phyloP scores from a whole-genome alignment of 169 alveolate species.

The Blepharisma undulans region DNA sequence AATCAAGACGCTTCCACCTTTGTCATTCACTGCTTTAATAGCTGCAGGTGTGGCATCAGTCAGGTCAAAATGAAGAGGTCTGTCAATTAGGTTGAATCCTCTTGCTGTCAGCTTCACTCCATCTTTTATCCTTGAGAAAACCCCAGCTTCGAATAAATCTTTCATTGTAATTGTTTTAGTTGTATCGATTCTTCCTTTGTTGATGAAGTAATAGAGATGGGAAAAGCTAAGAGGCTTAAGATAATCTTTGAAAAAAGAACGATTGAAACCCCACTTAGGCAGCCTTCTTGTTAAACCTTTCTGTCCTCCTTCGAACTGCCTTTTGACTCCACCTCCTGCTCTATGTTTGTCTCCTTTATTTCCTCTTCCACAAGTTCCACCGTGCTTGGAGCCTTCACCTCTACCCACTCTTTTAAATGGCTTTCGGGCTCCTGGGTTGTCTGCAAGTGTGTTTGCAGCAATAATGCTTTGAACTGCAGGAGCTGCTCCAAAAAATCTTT shows the following conservation, averaged over 20 bases:
- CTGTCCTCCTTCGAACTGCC: constrained; percentile 81
- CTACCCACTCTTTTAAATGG: constrained; percentile 68
- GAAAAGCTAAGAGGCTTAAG: constrained; percentile 40
- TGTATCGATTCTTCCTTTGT: constrained; percentile 72
- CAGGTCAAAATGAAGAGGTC: constrained; percentile 68
- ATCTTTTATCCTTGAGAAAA: constrained; percentile 51
- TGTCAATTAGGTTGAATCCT: constrained; percentile 58
- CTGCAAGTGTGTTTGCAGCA: constrained; percentile 56
- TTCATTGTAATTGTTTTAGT: constrained; percentile 68
- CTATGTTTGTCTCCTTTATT: constrained; percentile 71
- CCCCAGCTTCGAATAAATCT: constrained; percentile 67
- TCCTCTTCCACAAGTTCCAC: constrained; percentile 77
- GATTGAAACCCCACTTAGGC: constrained; percentile 73
- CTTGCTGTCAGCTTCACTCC: constrained; percentile 75
- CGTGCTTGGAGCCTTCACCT: constrained; percentile 75
- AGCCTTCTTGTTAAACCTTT: constrained; percentile 62
- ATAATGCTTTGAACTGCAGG: constrained; percentile 3
- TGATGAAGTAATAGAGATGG: constrained; percentile 57
- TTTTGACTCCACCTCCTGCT: constrained; percentile 63
- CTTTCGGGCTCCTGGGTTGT: constrained; percentile 62
- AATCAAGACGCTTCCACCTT: constrained; percentile 69
- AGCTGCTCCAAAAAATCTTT: background rate
- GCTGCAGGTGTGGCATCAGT: constrained; percentile 69
- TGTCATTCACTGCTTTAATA: constrained; percentile 60
- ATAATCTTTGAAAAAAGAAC: constrained; percentile 9